phyloP scores from a whole-genome alignment of 257 asterid species.

The Petunia secreta region DNA sequence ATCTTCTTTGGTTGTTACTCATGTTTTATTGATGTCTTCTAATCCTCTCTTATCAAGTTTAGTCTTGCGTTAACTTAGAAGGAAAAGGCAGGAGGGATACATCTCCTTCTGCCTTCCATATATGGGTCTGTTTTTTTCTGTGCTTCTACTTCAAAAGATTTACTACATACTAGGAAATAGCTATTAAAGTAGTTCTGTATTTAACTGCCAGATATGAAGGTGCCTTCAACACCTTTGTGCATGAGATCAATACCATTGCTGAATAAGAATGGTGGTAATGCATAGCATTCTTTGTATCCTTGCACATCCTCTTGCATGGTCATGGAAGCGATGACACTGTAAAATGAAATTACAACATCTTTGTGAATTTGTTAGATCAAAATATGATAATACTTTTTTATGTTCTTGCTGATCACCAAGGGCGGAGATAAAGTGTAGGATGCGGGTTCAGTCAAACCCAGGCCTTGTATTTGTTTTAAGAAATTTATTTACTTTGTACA shows the following conservation, averaged over 20 bases:
- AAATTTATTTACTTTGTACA: too few species aligned
- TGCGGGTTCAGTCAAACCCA: too few species aligned
- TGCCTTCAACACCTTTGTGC: slow-evolving; percentile 87
- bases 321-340: slow-evolving; percentile 98
- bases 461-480: too few species aligned
- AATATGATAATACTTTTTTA: slow-evolving; percentile 95
- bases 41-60: background rate
- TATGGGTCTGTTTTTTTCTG: background rate
- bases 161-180: slow-evolving; percentile 17
- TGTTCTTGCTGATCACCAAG: slow-evolving; percentile 52
- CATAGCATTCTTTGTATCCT: slow-evolving; percentile 80
- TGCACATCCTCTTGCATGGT: slow-evolving; percentile 96
- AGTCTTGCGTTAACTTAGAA: slow-evolving; percentile 18
- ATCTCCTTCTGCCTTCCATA: background rate
- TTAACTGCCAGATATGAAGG: slow-evolving; percentile 81
- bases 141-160: slow-evolving; percentile 15
- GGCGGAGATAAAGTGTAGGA: too few species aligned
- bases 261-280: slow-evolving; percentile 99
- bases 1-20: background rate
- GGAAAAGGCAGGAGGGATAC: slow-evolving; percentile 13
- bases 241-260: slow-evolving; percentile 89
- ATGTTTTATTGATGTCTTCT: background rate
- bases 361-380: slow-evolving; percentile 96
- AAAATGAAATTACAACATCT: slow-evolving; percentile 83
- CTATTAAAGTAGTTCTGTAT: slow-evolving; percentile 19